Evolutionary conservation across 108 stramenopile species (phyloP).

Genomic region (Cyclotella cryptica): DNA sequence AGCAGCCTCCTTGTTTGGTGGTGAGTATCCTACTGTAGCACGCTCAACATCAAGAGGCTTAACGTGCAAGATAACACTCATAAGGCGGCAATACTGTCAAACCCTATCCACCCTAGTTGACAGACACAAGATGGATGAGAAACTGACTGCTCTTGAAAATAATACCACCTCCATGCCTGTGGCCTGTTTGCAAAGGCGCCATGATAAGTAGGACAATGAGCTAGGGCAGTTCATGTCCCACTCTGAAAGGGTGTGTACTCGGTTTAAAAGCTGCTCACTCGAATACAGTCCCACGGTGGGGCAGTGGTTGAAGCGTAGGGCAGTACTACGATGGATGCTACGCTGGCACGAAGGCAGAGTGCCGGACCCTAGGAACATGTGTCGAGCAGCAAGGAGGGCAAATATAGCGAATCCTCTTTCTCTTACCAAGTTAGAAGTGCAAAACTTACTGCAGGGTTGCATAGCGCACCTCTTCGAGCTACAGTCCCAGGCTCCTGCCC

Average conservation of each 20-base stretch:
- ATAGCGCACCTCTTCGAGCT: too few relatives aligned
- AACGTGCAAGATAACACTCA: neutral
- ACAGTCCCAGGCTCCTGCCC: neutral
- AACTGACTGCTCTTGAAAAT: neutral
- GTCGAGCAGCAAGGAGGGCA: neutral
- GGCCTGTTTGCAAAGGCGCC: neutral
- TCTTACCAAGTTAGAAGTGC: neutral
- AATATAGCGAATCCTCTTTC: neutral
- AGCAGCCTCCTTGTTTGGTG: too few relatives aligned
- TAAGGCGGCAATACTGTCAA: neutral
- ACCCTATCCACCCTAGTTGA: neutral
- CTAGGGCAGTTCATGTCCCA: too few relatives aligned
- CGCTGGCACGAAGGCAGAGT: too few relatives aligned
- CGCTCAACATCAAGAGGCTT: neutral
- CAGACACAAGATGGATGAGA: neutral
- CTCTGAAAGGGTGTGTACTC: too few relatives aligned
- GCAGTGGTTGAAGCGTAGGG: too few relatives aligned
- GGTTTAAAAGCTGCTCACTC: too few relatives aligned
- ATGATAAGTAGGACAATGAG: neutral
- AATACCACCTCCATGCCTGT: too few relatives aligned
- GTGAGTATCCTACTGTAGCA: neutral
- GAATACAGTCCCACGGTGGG: too few relatives aligned
- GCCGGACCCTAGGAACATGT: too few relatives aligned
- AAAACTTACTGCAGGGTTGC: too few relatives aligned
- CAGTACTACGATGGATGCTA: too few relatives aligned